phyloP scores from a whole-genome alignment of 306 rosid species.

The Alnus rubra region DNA sequence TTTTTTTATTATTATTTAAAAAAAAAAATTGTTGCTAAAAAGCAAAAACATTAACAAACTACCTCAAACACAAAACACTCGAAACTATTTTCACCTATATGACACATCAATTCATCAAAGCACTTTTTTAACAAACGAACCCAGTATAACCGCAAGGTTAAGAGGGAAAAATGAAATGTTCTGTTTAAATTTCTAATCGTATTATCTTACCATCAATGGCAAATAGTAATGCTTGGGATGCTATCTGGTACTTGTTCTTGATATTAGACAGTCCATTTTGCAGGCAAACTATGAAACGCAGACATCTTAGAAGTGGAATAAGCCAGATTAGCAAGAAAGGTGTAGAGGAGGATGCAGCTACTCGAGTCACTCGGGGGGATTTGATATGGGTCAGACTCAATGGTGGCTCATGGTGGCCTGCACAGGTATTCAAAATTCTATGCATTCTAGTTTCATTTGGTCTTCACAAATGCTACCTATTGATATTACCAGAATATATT shows the following conservation, averaged over 20 bases:
- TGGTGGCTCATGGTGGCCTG: slow-evolving; percentile 72
- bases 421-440: slow-evolving; percentile 46
- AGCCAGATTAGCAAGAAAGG: slow-evolving; percentile 21
- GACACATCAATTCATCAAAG: too few relatives aligned
- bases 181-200: neutral
- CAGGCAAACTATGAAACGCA: slow-evolving; percentile 22
- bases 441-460: neutral
- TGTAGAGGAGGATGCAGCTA: slow-evolving; percentile 23
- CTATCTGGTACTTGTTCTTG: neutral
- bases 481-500: neutral
- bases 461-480: neutral
- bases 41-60: too few relatives aligned
- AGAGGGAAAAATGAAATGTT: neutral
- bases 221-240: neutral
- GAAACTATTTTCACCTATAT: too few relatives aligned
- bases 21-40: too few relatives aligned
- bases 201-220: neutral
- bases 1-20: too few relatives aligned
- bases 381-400: slow-evolving; percentile 44
- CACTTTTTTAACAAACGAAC: neutral
- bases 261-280: neutral
- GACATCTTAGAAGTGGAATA: slow-evolving; percentile 14
- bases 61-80: too few relatives aligned
- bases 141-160: neutral
- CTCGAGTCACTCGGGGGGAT: slow-evolving; percentile 44